Conservation (phyloP, 306 rosid species). For the Glycine soja region DNA sequence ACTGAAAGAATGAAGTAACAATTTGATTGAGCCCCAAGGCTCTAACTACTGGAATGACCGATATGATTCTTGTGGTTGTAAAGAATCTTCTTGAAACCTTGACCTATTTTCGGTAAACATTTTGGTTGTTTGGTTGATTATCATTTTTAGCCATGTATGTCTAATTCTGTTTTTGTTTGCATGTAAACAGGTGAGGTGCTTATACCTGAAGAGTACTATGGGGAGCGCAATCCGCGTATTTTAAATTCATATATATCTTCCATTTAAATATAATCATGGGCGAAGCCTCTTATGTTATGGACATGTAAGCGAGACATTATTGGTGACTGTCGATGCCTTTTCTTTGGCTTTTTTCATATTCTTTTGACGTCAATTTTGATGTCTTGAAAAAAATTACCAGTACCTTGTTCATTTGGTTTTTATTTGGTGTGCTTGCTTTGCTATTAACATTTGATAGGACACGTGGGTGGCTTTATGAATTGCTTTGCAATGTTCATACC, state of each 20-base stretch:
- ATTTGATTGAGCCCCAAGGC: neutral
- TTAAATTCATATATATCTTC: neutral
- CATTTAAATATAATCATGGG: neutral
- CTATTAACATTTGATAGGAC: neutral
- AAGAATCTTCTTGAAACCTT: neutral
- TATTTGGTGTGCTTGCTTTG: neutral
- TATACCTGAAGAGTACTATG: constrained; percentile 1
- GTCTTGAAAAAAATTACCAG: neutral
- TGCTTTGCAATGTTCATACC: neutral
- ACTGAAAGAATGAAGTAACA: neutral
- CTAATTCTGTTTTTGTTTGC: neutral
- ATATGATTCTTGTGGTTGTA: neutral
- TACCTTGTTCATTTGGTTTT: neutral
- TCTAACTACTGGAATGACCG: neutral
- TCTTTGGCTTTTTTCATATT: neutral
- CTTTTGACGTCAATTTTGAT: neutral
- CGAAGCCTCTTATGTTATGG: constrained; percentile 3
- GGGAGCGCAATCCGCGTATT: neutral
- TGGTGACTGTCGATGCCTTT: neutral
- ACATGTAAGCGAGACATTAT: neutral
- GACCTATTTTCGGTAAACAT: neutral
- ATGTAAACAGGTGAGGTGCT: constrained; percentile 5
- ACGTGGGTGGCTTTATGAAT: neutral
- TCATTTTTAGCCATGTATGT: neutral
- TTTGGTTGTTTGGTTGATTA: neutral